phyloP scores from a whole-genome alignment of 2,329 filamentous ascomycete species.

The Fusarium phyllophilum region DNA sequence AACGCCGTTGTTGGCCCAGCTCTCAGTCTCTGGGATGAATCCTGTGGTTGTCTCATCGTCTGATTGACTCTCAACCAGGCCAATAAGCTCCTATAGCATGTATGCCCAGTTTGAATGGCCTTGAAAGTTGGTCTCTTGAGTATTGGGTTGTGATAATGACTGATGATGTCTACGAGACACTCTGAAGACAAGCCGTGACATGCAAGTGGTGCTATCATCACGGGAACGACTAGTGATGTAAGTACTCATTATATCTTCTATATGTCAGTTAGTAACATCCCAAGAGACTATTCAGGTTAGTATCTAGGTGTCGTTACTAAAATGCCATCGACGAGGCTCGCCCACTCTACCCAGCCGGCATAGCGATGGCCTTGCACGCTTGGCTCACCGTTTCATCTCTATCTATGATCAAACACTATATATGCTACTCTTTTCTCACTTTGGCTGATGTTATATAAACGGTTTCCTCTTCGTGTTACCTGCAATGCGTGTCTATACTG shows the following conservation, averaged over 20 bases:
- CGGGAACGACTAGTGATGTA: background rate
- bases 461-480: background rate
- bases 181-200: background rate
- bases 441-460: background rate
- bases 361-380: background rate
- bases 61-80: no score
- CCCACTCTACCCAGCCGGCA: no score
- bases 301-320: background rate
- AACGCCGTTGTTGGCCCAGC: background rate
- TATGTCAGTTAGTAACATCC: background rate
- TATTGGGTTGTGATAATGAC: background rate
- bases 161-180: background rate
- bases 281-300: background rate
- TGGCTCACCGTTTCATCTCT: background rate
- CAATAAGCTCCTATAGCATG: background rate
- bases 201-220: background rate
- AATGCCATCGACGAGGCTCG: no score
- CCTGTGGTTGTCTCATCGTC: no score
- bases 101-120: no score
- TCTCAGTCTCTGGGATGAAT: background rate
- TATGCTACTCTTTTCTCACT: fast-evolving
- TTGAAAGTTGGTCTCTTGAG: background rate
- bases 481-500: background rate
- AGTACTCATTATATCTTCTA: background rate
- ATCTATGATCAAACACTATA: background rate